Evolutionary conservation across 1,284 basidiomycete species (phyloP).

Genomic region (Trametes pubescens): DNA sequence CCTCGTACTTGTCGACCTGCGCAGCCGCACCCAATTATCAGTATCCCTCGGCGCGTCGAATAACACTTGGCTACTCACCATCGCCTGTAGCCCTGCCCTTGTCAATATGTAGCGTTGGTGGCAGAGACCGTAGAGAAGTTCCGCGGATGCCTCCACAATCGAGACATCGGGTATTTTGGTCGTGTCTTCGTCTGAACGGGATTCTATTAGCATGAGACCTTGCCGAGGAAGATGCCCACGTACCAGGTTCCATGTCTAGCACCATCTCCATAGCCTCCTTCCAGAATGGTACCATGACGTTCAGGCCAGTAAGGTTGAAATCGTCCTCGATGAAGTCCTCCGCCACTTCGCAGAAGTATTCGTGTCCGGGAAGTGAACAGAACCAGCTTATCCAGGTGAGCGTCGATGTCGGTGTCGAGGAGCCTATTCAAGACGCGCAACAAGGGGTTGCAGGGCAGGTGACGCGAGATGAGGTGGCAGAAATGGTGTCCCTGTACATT

Average conservation of each 20-base stretch:
- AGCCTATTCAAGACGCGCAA: constrained; percentile 55
- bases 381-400: constrained; percentile 99
- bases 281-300: constrained; percentile 97
- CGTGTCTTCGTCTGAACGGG: constrained; percentile 83
- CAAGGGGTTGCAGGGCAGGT: not conserved
- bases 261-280: constrained; percentile 99
- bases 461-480: constrained; percentile 10
- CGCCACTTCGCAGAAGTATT: constrained; percentile 98
- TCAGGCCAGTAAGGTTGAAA: constrained; percentile 98
- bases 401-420: constrained; percentile 85
- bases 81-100: constrained; percentile 91
- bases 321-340: constrained; percentile 99
- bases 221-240: constrained; percentile 41
- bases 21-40: constrained; percentile 26
- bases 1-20: constrained; percentile 96
- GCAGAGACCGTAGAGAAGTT: constrained; percentile 96
- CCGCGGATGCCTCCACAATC: constrained; percentile 97
- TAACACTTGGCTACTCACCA: constrained; percentile 67
- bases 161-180: constrained; percentile 94
- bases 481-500: constrained; percentile 1
- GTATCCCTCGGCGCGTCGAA: not conserved
- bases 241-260: constrained; percentile 98
- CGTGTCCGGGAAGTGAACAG: constrained; percentile 97
- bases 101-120: constrained; percentile 98
- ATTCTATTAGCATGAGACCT: constrained; percentile 16